phyloP scores from a whole-genome alignment of 1,284 basidiomycete species.

The Takashimella koratensis region DNA sequence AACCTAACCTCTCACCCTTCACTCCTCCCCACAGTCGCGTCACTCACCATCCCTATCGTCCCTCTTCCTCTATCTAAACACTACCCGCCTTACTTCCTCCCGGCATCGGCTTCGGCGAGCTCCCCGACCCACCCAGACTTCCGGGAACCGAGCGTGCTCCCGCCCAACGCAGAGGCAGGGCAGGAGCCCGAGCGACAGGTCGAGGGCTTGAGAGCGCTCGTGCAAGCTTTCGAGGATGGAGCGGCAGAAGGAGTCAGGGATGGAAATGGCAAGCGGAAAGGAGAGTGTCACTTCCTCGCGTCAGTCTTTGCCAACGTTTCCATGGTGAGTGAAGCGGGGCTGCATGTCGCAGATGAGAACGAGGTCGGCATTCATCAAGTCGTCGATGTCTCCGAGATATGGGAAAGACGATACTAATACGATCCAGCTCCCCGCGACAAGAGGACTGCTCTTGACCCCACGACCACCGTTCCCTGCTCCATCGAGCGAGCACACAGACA shows the following conservation, averaged over 20 bases:
- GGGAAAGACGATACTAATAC: background rate
- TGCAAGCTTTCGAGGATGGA: conserved; percentile 80
- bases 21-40: conserved; percentile 64
- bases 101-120: conserved; percentile 68
- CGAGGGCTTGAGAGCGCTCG: conserved; percentile 66
- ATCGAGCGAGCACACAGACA: conserved; percentile 21
- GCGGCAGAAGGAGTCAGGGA: conserved; percentile 57
- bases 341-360: too few species aligned
- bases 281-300: conserved; percentile 78
- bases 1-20: conserved; percentile 81
- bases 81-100: conserved; percentile 60
- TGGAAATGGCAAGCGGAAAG: conserved; percentile 58
- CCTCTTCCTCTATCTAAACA: conserved; percentile 50
- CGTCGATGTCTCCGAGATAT: too few species aligned
- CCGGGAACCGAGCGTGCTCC: conserved; percentile 44
- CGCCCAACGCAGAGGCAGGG: conserved; percentile 62
- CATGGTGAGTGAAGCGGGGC: conserved; percentile 61
- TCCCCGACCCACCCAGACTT: conserved; percentile 52
- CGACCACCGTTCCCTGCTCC: conserved; percentile 45
- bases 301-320: conserved; percentile 88
- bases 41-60: conserved; percentile 65
- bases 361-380: too few species aligned
- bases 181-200: conserved; percentile 56
- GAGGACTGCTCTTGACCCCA: conserved; percentile 39
- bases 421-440: conserved; percentile 37